Evolutionary conservation across 1,284 basidiomycete species (phyloP).

Genomic region (Stygiomarasmius scandens): DNA sequence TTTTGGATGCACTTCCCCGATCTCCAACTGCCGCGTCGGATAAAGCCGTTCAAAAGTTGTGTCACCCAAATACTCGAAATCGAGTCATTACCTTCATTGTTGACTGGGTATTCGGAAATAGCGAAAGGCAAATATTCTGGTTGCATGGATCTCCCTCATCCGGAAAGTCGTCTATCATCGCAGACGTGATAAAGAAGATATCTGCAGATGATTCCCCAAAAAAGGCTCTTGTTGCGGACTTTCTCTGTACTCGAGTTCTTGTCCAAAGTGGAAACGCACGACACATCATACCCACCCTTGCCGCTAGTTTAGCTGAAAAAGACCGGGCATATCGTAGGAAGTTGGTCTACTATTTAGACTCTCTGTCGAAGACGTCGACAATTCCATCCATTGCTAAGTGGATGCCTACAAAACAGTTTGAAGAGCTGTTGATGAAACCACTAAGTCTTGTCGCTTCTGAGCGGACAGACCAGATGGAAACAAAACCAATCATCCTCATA

Average conservation of each 20-base stretch:
- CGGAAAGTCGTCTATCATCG: slow-evolving; percentile 4
- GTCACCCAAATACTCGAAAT: slow-evolving; percentile 1
- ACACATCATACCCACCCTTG: slow-evolving; percentile 1
- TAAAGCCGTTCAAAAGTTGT: slow-evolving; percentile 4
- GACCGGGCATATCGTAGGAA: neutral
- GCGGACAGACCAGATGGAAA: no score
- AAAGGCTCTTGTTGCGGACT: neutral
- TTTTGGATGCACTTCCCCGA: neutral
- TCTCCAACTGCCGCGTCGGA: neutral
- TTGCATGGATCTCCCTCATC: neutral
- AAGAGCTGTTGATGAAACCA: neutral
- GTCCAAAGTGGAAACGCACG: neutral
- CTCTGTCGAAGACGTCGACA: neutral
- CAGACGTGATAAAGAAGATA: neutral
- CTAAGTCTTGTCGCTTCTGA: no score
- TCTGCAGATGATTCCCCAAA: neutral
- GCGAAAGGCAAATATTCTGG: neutral
- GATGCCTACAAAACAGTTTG: neutral
- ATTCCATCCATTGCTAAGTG: neutral
- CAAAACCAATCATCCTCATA: neutral
- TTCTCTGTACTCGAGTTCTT: slow-evolving; percentile 5
- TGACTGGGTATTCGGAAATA: neutral
- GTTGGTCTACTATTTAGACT: neutral
- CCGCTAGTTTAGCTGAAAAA: neutral
- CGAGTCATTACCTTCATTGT: neutral